These are phyloP conservation scores for Teratosphaeria zuluensis DNA, from an alignment of 2,329 filamentous ascomycete genomes.

Conservation along the genomic window DNA sequence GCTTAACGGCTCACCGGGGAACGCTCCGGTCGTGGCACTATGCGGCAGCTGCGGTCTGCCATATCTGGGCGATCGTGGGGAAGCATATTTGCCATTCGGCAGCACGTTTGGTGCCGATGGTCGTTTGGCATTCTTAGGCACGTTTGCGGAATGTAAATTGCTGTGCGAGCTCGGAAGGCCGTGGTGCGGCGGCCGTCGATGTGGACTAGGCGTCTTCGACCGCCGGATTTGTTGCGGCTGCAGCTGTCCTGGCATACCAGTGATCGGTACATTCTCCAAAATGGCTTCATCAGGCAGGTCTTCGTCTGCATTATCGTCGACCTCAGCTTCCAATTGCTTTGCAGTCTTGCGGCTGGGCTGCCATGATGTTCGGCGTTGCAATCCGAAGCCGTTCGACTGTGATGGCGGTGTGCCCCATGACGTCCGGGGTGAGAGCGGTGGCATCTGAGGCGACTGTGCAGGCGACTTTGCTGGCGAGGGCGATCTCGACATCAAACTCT, in stretches of 20 bases:
- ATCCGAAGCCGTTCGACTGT: not conserved
- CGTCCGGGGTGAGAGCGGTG: conserved; percentile 11
- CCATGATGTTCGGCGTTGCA: conserved; percentile 44
- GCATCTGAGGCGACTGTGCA: conserved; percentile 10
- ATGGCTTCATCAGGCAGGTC: conserved; percentile 68
- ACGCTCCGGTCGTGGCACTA: conserved; percentile 20
- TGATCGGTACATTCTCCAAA: conserved; percentile 74
- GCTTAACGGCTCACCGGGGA: conserved; percentile 17
- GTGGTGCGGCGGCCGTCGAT: conserved; percentile 20
- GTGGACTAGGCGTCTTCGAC: conserved; percentile 25
- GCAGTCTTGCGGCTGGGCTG: conserved; percentile 60
- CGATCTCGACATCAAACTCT: conserved; percentile 18
- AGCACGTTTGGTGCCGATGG: conserved; percentile 18
- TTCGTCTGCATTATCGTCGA: conserved; percentile 62
- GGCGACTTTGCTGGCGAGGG: conserved; percentile 23
- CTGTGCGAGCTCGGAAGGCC: conserved; percentile 11
- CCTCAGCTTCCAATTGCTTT: conserved; percentile 65
- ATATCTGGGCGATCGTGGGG: conserved; percentile 21
- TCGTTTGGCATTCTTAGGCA: conserved; percentile 26
- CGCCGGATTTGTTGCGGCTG: conserved; percentile 16
- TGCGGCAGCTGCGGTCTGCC: conserved; percentile 18
- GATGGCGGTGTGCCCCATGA: conserved; percentile 7
- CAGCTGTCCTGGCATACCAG: conserved; percentile 39
- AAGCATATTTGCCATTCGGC: conserved; percentile 13
- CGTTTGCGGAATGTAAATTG: conserved; percentile 25